Percentiles rank a stretch among this genome's conserved stretches.
phyloP scores from a whole-genome alignment of 2,329 filamentous ascomycete species.

The Bipolaris victoriae region DNA sequence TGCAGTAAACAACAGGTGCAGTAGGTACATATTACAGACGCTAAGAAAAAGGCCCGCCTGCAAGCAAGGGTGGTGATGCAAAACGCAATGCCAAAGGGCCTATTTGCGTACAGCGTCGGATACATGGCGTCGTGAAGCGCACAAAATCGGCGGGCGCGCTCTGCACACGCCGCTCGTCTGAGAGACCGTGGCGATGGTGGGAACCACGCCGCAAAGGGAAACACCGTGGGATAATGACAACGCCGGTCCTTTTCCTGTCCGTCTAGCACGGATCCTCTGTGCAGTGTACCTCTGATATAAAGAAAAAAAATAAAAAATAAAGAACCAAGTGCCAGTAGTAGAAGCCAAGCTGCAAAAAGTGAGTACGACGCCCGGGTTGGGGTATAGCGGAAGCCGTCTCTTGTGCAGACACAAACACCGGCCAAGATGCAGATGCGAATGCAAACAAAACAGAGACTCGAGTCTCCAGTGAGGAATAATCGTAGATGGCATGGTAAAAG shows the following conservation, averaged over 20 bases:
- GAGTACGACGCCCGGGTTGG: slow-evolving; percentile 15
- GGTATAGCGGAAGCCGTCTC: slow-evolving; percentile 28
- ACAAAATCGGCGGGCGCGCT: slow-evolving; percentile 1
- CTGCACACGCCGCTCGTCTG: slow-evolving; percentile 8
- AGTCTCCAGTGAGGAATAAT: slow-evolving; percentile 9
- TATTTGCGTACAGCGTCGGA: slow-evolving; percentile 15
- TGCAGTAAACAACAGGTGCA: background rate
- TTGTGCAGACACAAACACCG: slow-evolving; percentile 27
- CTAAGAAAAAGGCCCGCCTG: background rate
- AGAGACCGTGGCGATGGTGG: background rate
- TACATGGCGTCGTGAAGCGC: slow-evolving; percentile 17
- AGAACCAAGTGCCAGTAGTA: slow-evolving; percentile 1
- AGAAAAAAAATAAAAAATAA: background rate
- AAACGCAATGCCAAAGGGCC: slow-evolving; percentile 7
- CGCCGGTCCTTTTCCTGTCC: slow-evolving; percentile 18
- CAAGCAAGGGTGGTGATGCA: slow-evolving; percentile 3
- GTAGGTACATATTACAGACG: slow-evolving; percentile 14
- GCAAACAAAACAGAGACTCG: slow-evolving; percentile 13
- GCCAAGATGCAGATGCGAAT: slow-evolving; percentile 28
- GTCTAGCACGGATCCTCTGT: slow-evolving; percentile 4
- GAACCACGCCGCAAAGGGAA: slow-evolving; percentile 2
- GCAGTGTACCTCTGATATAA: slow-evolving; percentile 3
- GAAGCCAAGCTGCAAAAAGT: slow-evolving; percentile 7
- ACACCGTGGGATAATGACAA: slow-evolving; percentile 9
- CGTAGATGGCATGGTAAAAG: slow-evolving; percentile 5